These are phyloP conservation scores for Leucogyrophana mollusca DNA, from an alignment of 768 basidiomycete species.

Conservation along the genomic window DNA sequence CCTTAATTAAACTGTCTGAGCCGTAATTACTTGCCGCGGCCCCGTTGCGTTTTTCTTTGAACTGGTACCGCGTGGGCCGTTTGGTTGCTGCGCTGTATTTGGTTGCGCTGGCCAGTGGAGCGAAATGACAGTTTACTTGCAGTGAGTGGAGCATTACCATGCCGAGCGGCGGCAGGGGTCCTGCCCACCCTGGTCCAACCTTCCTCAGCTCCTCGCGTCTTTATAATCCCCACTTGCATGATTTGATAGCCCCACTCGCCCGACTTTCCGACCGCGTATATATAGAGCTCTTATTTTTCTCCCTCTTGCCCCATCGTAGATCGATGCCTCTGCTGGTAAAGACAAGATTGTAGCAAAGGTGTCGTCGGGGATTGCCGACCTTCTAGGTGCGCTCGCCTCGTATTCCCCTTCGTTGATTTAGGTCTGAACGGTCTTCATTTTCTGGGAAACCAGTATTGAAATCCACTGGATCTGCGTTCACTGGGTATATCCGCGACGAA, in stretches of 20 bases:
- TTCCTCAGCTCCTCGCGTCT: neutral
- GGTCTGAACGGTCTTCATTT: conserved; percentile 1
- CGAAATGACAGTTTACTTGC: neutral
- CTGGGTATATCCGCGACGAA: conserved; percentile 78
- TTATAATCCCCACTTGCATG: neutral
- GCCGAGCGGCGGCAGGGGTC: conserved; percentile 5
- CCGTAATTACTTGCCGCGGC: neutral
- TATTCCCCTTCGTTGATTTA: neutral
- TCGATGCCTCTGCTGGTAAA: conserved; percentile 67
- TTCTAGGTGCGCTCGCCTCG: conserved; percentile 63
- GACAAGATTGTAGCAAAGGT: conserved; percentile 61
- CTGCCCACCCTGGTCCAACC: neutral
- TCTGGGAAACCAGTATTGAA: conserved; percentile 66
- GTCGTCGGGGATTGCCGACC: conserved; percentile 70
- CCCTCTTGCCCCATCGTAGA: conserved; percentile 32
- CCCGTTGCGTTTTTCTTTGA: neutral
- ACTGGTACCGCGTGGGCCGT: too few species aligned
- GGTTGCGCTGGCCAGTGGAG: conserved; percentile 6
- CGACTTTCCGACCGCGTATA: neutral
- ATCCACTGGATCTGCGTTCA: conserved; percentile 83
- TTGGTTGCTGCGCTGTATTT: too few species aligned
- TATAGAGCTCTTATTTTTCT: conserved; percentile 4
- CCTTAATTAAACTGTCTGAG: neutral
- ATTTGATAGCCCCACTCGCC: neutral
- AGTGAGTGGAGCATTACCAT: conserved; percentile 7